Evolutionary conservation across 164 flowering plant species (phyloP), one percentile per base, ranked within the genome.

Genomic region (Chimonanthus praecox): DNA sequence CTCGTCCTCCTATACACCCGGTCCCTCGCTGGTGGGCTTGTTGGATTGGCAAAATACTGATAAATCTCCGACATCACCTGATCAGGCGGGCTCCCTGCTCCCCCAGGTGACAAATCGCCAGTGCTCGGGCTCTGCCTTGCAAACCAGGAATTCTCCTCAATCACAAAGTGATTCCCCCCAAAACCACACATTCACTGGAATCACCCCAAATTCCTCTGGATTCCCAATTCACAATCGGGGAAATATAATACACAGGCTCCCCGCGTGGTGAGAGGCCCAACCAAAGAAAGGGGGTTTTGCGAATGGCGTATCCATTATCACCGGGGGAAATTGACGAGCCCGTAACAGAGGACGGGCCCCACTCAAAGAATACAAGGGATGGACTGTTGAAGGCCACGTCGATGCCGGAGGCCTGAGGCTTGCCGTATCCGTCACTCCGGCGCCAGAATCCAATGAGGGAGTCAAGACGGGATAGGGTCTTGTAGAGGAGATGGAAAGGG

Each of bases 391-490:
- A 73, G 67, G 47, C 51, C 18, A 49, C 0, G 50, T 51, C n/a
- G 20, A 20, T 6, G 6, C 61, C 46, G 0, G 16, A 49, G 2
- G 54, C 69, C 7, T 87, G 92, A 6, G 60, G n/a, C 60, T 10
- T 54, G 11, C 60, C 60, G n/a, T 4, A 54, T 54, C 15, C 11
- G 60, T 54, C 60, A 74, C 83, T 79, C 4, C 88, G 85, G 67
- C 97, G 90, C 97, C 98, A 93, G 82, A 95, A 87, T 0, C 99
- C 98, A 50, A 95, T 88, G 51, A 94, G 82, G 62, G 83, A 79
- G n/a, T 90, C 97, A 82, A 83, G 89, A 13, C 84, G 75, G 61
- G 58, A 50, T 10, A 94, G 89, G 63, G 87, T 86, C 46, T 69
- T 75, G 84, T 89, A 94, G 74, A 94, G 88, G 49, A 76, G 76